Conservation (phyloP, 805 yeast species). For the Myxozyma vanderwaltii region DNA sequence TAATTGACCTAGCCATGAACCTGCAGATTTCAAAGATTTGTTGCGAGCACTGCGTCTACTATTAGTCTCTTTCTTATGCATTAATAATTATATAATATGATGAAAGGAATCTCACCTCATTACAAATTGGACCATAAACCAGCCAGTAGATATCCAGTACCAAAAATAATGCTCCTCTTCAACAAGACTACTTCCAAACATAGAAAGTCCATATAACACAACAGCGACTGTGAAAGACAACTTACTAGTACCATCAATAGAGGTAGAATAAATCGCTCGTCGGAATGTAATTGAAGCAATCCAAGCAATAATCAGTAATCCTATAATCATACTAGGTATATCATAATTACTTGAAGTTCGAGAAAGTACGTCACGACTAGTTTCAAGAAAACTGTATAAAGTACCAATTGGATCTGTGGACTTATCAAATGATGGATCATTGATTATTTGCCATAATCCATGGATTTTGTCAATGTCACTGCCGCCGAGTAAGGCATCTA, state of each 20-base stretch:
- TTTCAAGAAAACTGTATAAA: slow-evolving; percentile 20
- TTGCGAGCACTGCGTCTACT: background rate
- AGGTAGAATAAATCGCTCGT: background rate
- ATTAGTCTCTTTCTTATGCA: background rate
- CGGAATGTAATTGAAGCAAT: slow-evolving; percentile 10
- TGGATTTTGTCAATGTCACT: slow-evolving; percentile 17
- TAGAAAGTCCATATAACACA: slow-evolving; percentile 52
- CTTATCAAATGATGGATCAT: background rate
- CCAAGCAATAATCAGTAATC: slow-evolving; percentile 45
- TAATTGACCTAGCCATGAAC: slow-evolving; percentile 35
- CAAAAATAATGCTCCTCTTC: slow-evolving; percentile 97
- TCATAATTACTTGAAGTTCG: slow-evolving; percentile 68
- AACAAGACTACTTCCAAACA: slow-evolving; percentile 85
- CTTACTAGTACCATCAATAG: background rate
- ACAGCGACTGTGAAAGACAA: slow-evolving; percentile 38
- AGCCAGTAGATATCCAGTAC: slow-evolving; percentile 72
- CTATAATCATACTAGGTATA: slow-evolving; percentile 51
- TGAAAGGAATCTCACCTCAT: background rate
- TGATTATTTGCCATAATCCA: slow-evolving; percentile 21
- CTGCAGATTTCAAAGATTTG: slow-evolving; percentile 12
- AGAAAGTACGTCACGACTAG: slow-evolving; percentile 40
- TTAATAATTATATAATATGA: background rate
- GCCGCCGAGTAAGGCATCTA: slow-evolving; percentile 1
- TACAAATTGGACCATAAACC: slow-evolving; percentile 12
- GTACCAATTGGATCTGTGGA: background rate